Percentiles rank a stretch among this genome's conserved stretches.
phyloP scores from a whole-genome alignment of 495 filamentous ascomycete species.

The Neurospora pannonica region DNA sequence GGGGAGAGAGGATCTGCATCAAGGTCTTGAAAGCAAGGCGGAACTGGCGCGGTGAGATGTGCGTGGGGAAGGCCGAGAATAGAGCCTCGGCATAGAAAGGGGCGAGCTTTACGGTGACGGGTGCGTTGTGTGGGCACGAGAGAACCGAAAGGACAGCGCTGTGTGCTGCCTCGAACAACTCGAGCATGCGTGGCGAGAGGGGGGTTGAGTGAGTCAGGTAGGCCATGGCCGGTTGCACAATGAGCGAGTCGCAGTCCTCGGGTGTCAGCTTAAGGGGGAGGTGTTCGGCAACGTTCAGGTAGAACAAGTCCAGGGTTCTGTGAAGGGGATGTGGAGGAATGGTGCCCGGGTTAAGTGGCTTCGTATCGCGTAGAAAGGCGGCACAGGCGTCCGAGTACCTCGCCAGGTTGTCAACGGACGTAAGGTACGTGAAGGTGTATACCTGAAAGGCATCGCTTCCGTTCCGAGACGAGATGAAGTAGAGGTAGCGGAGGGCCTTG shows the following conservation, averaged over 20 bases:
- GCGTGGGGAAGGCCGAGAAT: conserved; percentile 73
- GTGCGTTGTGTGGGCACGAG: conserved; percentile 65
- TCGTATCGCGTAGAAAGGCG: conserved; percentile 59
- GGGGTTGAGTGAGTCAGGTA: conserved; percentile 57
- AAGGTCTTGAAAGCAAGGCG: conserved; percentile 86
- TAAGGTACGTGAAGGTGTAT: conserved; percentile 75
- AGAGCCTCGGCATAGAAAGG: conserved; percentile 82
- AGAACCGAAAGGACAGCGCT: conserved; percentile 75
- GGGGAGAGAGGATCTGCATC: conserved; percentile 76
- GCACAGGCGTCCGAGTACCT: conserved; percentile 61
- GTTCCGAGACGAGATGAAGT: conserved; percentile 76
- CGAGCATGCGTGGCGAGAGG: conserved; percentile 37
- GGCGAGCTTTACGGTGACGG: conserved; percentile 60
- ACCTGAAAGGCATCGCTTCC: conserved; percentile 66
- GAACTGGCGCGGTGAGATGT: conserved; percentile 83
- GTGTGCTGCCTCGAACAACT: conserved; percentile 90
- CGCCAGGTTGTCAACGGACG: conserved; percentile 80
- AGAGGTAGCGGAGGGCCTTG: conserved; percentile 69
- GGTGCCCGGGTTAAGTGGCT: conserved; percentile 45
- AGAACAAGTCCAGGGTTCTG: conserved; percentile 77
- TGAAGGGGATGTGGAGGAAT: conserved; percentile 71
- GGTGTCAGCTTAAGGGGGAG: conserved; percentile 63
- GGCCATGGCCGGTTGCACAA: conserved; percentile 62
- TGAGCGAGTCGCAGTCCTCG: conserved; percentile 56
- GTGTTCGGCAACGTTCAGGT: conserved; percentile 83